Evolutionary conservation across 805 yeast genomes (phyloP), one percentile per base, ranked within the genome.

Genomic region (Candida bentonensis): DNA sequence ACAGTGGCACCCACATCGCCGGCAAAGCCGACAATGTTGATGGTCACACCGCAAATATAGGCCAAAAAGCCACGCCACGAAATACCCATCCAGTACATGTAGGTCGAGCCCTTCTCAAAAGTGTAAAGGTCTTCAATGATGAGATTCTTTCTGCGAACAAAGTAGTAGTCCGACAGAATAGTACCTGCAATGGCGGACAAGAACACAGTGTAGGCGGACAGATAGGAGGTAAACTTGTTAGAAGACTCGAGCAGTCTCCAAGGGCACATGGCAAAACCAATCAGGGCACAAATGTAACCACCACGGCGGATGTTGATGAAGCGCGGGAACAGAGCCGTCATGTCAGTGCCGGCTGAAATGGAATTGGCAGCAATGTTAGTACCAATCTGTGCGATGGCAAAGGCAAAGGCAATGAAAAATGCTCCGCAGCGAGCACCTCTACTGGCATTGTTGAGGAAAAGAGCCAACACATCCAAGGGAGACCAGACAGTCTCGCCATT

Each of bases 1-100:
- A 85, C 94, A 47, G 68, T 71, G n/a, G 78, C 73, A 33, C 79
- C 83, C 21, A 83, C 77, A 7, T 87, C 86, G 50, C 94, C 67
- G 4, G 80, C 89, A 53, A 86, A 86, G 1, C 96, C 96, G 20
- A 82, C 82, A 56, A 86, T 79, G 55, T 85, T 86, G 41, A 94
- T 92, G 27, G 77, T 66, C 47, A 87, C 79, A 45, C 95, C 95
- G 51, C 79, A 70, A 51, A 86, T 59, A 59, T 86, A 86, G 1
- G 95, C 92, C 25, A 70, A 75, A 51, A 74, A 78, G 1, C 89
- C 95, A 59, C 94, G 71, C 92, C 94, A 83, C 58, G 85, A 84
- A 60, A 75, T 53, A 33, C 95, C 95, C 41, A 66, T 62, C 54
- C 73, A 70, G 63, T 74, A 85, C 63, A 71, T 72, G 64, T 86